Base-by-base conservation (phyloP, 306 rosid genomes). In the Lagenaria siceraria region DNA sequence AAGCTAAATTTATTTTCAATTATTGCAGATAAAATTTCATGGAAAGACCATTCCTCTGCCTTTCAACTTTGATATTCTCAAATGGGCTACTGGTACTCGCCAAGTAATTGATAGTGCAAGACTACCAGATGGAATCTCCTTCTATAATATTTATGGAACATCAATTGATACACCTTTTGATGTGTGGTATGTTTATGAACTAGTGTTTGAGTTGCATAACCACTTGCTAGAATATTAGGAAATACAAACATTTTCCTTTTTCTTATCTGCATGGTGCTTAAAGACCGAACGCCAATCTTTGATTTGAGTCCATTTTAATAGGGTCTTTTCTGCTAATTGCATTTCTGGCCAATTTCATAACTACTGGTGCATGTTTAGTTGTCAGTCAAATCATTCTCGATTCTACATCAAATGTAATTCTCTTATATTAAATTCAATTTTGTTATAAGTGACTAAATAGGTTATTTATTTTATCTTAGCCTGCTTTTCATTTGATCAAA, bases 61-160 rank as follows among this genome's bases (percentile, higher is more conserved):
- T 27, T 94, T 94, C 80, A 94, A 91, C 93, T 68, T 61, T 2
- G 83, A 83, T 78, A 87, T 94, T 82, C 86, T 85, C 78, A 76
- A 89, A 74, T 90, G 92, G 93, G 97, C 95, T 80, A 21, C 87
- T 36, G 88, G 77, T 77, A 91, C 98, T 70, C 95, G 89, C 62
- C 84, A 85, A 83, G 81, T 91, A 81, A 56, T 85, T 40, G 51
- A 80, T 52, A 79, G 84, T 66, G 89, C 93, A 71, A 89, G 82
- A 83, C 84, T 94, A 68, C 98, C 96, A n/a, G 89, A 87, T 56
- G 88, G 93, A 52, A 84, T 94, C 82, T 25, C 81, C 88, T 94
- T 90, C 89, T 91, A 91, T 79, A 94, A 90, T 84, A 90, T 94
- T 73, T 91, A 91, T 82, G 98, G 98, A 66, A 86, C 87, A 70